Evolutionary conservation across 371 early-diverging fungal genomes (phyloP), one percentile per base, ranked within the genome.

Genomic region (Haplosporangium sp.): DNA sequence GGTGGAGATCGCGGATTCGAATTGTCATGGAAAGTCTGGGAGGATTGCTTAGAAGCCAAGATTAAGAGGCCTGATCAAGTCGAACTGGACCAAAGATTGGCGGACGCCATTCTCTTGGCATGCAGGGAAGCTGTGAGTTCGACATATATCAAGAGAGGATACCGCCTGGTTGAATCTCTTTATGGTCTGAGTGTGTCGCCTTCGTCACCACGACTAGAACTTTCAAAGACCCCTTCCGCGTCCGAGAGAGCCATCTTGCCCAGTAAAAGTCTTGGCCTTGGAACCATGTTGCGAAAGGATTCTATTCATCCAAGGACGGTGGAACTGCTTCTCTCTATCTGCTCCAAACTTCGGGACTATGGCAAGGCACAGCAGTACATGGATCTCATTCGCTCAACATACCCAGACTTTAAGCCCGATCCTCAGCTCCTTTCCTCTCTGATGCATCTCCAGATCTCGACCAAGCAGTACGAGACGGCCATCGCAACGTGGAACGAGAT

Each of bases 21-120:
- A 1, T 18, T 46, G 46, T 82, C 83, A n/a, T 79, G 74, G 73
- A 62, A 67, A 51, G 40, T 75, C 4, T 83, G 83, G 83, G 69
- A 81, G 36, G 80, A 80, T 21, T 69, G 47, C 46, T 29, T 79
- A 50, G 59, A 48, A 23, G 80, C 73, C 13, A 79, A 73, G 50
- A 63, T 62, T 4, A 23, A 51, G 4, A 41, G 73, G 0, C 69
- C 66, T 0, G 73, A 79, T 20, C 65, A 72, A 12, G 45, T 79
- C 18, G 62, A 69, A 3, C 46, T 79, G 41, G 80, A 79, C 37
- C 29, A 46, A 16, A 48, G 52, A n/a, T 38, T 79, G n/a, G 63
- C 73, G 0, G 73, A 73, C 50, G 59, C 69, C 0, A 47, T 79
- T 4, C 52, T 79, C 5, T 53, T 79, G 59, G 80, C 80, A 1